Base-by-base conservation (phyloP, 441 rosid genomes). In the Manihot esculenta region DNA sequence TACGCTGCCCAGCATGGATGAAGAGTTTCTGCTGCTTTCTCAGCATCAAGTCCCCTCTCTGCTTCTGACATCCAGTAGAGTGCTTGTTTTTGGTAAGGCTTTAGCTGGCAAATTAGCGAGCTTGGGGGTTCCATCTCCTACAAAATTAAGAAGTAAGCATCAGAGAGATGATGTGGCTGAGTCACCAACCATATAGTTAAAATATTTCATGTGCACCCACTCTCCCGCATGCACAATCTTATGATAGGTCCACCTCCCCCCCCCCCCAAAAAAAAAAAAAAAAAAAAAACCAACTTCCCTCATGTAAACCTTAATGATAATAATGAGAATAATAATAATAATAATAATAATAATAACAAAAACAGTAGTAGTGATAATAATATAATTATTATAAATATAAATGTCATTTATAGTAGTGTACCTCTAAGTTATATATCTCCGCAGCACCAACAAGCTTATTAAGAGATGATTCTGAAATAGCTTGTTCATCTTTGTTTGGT, bases 1-100 rank as follows among this genome's bases (percentile, higher is more conserved):
- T 88, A 88, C n/a, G 87, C 92, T 21, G 80, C 87, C 90, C 92
- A 87, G 70, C 88, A 87, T 47, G 94, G 90, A 81, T 86, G 92
- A 20, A 83, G 88, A 68, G 88, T 84, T 77, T 80, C 75, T 62
- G 85, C 80, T 63, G 87, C 88, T 72, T 81, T 82, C 69, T 87
- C 89, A 51, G 77, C 81, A 72, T 81, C 87, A 62, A 83, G 70
- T 76, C 88, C 92, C 66, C 80, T 81, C 78, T 88, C 96, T 54
- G 84, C 80, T 72, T 78, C 84, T 2, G 90, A 76, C 96, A 90
- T 90, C 89, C 93, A 90, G 79, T 76, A 78, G 33, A 86, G 85
- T 63, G 94, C 90, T 77, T 89, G 88, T 74, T 86, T 86, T 69
- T 88, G 89, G 77, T 84, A 89, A 3, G 90, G 83, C 84, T 77